Evolutionary conservation across 345 rosid genomes (phyloP), one percentile per base, ranked within the genome.

Genomic region (Gynandropsis gynandra): DNA sequence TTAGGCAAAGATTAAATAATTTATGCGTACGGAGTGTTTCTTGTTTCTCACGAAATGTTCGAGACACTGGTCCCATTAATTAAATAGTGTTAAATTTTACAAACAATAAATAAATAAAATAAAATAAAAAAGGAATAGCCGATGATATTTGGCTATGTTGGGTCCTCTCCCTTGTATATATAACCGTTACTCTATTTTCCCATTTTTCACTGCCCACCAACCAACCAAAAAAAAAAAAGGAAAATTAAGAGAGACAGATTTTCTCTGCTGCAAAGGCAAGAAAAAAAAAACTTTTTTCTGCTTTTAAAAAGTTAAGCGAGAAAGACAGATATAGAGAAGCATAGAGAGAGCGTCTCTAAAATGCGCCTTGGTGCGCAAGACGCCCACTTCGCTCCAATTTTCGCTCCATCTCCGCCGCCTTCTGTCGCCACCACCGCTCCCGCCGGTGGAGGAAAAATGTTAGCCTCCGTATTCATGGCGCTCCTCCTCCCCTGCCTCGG

Each of bases 401-500:
- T 31, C 19, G 47, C 51, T 15, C 69, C 63, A 12, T 43, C 63
- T 50, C 58, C 37, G 6, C 37, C 69, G 1, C 58, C 31, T 45
- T 27, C 54, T 61, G 9, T 34, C 41, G 8, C 16, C 15, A 0
- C 16, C 43, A 15, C 66, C 19, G 35, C 34, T 54, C 17, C 63
- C 61, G 11, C 51, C 24, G 3, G 47, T 17, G 20, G 47, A 33
- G 63, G 51, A 29, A 41, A 38, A 42, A 77, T 82, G 89, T 52
- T 85, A 1, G 62, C 63, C 20, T 73, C 83, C 0, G 75, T 80
- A 10, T 74, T 89, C 45, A 14, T 85, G 52, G 89, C 80, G 13
- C 84, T 89, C 4, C 80, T 78, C 11, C 62, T 85, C 7, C 89
- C 95, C 0, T 76, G 81, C 29, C 70, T 78, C 0, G 95, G 95